Conservation (phyloP, 441 rosid species). For the Erysimum cheiri region DNA sequence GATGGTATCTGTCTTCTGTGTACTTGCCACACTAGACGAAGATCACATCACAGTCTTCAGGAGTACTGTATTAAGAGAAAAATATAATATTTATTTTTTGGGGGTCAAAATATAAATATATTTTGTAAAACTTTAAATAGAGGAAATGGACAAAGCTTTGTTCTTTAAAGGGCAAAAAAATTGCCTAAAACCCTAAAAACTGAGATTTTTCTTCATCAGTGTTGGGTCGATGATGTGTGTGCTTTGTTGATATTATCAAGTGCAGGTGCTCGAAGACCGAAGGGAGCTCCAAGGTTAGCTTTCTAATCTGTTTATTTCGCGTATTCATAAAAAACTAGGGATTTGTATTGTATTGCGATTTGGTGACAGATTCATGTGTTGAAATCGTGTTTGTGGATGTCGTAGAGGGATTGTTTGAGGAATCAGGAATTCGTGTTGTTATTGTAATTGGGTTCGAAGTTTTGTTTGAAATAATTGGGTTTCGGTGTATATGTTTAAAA, state of each 20-base stretch:
- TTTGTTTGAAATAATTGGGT: conserved; percentile 11
- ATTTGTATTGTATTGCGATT: conserved; percentile 19
- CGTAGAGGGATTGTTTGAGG: neutral
- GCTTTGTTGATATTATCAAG: conserved; percentile 10
- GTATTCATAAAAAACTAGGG: neutral
- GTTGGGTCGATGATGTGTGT: conserved; percentile 23
- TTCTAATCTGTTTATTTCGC: neutral
- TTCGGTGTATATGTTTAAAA: neutral
- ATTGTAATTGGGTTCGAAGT: neutral
- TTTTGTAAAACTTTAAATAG: neutral
- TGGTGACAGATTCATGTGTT: neutral
- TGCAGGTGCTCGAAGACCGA: conserved; percentile 1
- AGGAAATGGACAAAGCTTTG: conserved; percentile 1
- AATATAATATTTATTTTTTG: too few species aligned
- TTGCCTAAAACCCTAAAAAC: conserved; percentile 38
- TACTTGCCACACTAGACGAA: too few species aligned
- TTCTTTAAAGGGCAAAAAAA: neutral
- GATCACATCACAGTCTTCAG: too few species aligned
- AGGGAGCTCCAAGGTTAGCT: conserved; percentile 11
- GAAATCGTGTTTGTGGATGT: neutral
- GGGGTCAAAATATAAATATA: neutral
- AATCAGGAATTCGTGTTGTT: neutral
- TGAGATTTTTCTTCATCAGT: conserved; percentile 2
- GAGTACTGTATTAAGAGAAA: neutral
- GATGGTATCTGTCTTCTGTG: too few species aligned